Percentiles rank a stretch among this genome's conserved stretches.
phyloP scores from a whole-genome alignment of 164 flowering plant genomes.

The Vitis riparia region DNA sequence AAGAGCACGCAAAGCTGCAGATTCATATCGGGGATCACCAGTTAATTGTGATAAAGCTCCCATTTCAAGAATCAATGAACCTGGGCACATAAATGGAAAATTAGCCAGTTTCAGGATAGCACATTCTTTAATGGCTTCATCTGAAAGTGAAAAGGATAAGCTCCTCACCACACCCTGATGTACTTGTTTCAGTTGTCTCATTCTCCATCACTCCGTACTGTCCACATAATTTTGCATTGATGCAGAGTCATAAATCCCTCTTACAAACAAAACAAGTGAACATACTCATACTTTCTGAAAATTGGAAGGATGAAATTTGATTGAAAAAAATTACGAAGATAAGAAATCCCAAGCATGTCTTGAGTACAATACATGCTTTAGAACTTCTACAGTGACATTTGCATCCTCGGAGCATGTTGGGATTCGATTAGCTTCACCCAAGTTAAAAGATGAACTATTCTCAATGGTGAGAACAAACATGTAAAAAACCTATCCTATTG shows the following conservation, averaged over 20 bases:
- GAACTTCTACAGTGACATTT: no score
- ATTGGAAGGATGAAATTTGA: neutral
- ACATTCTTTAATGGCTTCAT: constrained; percentile 3
- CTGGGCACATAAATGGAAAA: constrained; percentile 41
- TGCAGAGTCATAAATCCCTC: constrained; percentile 48
- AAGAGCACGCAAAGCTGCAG: constrained; percentile 88
- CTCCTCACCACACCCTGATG: constrained; percentile 95
- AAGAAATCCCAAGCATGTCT: constrained; percentile 5
- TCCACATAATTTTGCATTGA: constrained; percentile 60
- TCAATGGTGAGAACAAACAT: no score
- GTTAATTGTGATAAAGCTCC: constrained; percentile 89
- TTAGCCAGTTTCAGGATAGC: constrained; percentile 19
- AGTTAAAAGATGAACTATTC: no score
- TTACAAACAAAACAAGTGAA: constrained; percentile 37
- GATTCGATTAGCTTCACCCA: no score
- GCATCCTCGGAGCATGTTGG: no score
- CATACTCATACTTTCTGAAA: constrained; percentile 26
- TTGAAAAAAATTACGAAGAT: neutral
- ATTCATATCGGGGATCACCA: constrained; percentile 82
- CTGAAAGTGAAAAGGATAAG: constrained; percentile 10
- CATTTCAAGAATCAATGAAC: constrained; percentile 99
- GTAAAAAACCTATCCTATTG: no score
- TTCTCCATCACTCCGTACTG: constrained; percentile 96
- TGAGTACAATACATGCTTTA: neutral
- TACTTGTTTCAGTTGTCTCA: constrained; percentile 97